A percentile compares a stretch with the other conserved stretches of the same genome.
Conservation (phyloP, 2,329 filamentous ascomycete species). For the Penicillium sp. region DNA sequence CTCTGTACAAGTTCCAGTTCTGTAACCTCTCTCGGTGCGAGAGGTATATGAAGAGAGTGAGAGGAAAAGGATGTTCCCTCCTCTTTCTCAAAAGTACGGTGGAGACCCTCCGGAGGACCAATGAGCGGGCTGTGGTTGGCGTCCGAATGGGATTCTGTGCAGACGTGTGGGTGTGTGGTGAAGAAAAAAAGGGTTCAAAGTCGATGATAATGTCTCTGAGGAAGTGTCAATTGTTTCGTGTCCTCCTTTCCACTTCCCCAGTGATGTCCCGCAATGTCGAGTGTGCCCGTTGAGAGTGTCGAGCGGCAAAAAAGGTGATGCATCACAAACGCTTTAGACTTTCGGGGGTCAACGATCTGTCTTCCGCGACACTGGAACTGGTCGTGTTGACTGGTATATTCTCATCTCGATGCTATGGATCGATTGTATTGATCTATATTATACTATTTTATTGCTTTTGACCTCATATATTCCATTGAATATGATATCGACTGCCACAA, state of each 20-base stretch:
- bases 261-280: not conserved
- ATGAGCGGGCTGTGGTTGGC: not conserved
- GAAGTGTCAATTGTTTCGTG: too few relatives aligned
- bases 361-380: not conserved
- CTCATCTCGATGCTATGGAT: too few relatives aligned
- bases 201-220: too few relatives aligned
- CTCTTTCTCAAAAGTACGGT: conserved; percentile 1
- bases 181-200: too few relatives aligned
- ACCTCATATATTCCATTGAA: too few relatives aligned
- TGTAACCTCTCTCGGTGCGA: not conserved
- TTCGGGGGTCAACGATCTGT: not conserved
- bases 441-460: too few relatives aligned
- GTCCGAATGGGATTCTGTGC: not conserved
- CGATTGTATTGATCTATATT: too few relatives aligned
- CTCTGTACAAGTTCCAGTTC: not conserved
- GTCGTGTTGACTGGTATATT: too few relatives aligned
- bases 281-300: not conserved
- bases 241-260: too few relatives aligned
- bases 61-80: not conserved
- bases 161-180: not conserved
- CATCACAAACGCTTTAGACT: conserved; percentile 14
- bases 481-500: too few relatives aligned
- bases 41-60: not conserved
- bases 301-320: conserved; percentile 10
- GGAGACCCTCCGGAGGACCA: not conserved